Evolutionary conservation across 2,329 filamentous ascomycete species (phyloP).

Genomic region (Ascochyta pisi): DNA sequence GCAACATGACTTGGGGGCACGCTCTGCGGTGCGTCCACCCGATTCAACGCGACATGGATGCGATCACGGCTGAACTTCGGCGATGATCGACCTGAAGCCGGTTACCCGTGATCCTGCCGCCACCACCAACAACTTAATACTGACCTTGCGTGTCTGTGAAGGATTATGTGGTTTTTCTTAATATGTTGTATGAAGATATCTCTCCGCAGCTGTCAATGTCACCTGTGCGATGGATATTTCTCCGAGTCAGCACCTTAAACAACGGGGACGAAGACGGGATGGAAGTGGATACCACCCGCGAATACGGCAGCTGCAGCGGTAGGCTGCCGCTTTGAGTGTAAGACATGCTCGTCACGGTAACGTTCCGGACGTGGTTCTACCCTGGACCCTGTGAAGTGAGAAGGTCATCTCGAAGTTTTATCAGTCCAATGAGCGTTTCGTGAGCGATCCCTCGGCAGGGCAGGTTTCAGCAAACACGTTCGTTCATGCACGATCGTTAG

Average conservation of each 20-base stretch:
- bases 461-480: slow-evolving; percentile 2
- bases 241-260: neutral
- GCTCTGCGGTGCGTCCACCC: neutral
- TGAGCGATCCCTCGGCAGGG: slow-evolving; percentile 5
- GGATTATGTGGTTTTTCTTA: too few relatives aligned
- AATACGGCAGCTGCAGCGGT: neutral
- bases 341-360: neutral
- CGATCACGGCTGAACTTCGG: slow-evolving; percentile 7
- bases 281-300: neutral
- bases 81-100: neutral
- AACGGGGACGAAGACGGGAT: neutral
- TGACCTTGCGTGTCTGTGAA: neutral
- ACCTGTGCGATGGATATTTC: neutral
- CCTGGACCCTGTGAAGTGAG: neutral
- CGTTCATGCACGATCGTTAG: slow-evolving; percentile 11
- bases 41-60: neutral
- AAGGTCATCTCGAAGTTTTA: neutral
- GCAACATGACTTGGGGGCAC: slow-evolving; percentile 12
- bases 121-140: neutral
- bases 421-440: slow-evolving; percentile 8
- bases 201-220: neutral
- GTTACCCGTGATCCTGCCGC: too few relatives aligned
- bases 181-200: neutral
- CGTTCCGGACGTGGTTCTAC: neutral
- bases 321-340: neutral